phyloP scores from a whole-genome alignment of 768 basidiomycete species.

The Mycena vitilis region DNA sequence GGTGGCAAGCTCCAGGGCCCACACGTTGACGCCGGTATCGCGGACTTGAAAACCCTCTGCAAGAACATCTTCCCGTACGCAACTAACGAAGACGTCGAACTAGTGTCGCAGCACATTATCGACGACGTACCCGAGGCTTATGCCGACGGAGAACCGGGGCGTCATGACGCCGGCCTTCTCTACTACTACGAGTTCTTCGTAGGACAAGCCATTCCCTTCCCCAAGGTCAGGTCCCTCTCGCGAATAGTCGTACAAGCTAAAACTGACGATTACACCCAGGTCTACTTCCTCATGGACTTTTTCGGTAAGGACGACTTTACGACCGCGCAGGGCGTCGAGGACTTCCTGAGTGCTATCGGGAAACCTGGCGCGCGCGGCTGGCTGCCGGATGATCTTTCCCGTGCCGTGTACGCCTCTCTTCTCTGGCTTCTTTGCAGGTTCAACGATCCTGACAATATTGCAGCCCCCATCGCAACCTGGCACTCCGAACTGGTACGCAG shows the following conservation, averaged over 20 bases:
- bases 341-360: conserved; percentile 32
- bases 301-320: conserved; percentile 19
- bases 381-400: conserved; percentile 31
- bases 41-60: conserved; percentile 34
- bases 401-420: conserved; percentile 26
- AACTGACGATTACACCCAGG: background rate
- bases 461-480: conserved; percentile 29
- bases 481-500: conserved; percentile 27
- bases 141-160: conserved; percentile 15
- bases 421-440: background rate
- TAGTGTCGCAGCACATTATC: conserved; percentile 20
- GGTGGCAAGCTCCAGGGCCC: conserved; percentile 32
- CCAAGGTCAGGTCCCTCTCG: conserved; percentile 12
- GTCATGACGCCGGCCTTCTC: conserved; percentile 24
- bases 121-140: conserved; percentile 28
- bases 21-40: conserved; percentile 28
- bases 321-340: conserved; percentile 26
- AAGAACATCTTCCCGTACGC: conserved; percentile 35
- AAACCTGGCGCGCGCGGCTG: conserved; percentile 34
- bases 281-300: conserved; percentile 28
- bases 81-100: conserved; percentile 24
- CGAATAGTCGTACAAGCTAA: too few species aligned
- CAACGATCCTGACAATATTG: background rate
- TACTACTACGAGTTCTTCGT: conserved; percentile 23
- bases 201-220: conserved; percentile 10